Evolutionary conservation across 177 flowering plant species (phyloP).

Genomic region (Vitis hybrid): DNA sequence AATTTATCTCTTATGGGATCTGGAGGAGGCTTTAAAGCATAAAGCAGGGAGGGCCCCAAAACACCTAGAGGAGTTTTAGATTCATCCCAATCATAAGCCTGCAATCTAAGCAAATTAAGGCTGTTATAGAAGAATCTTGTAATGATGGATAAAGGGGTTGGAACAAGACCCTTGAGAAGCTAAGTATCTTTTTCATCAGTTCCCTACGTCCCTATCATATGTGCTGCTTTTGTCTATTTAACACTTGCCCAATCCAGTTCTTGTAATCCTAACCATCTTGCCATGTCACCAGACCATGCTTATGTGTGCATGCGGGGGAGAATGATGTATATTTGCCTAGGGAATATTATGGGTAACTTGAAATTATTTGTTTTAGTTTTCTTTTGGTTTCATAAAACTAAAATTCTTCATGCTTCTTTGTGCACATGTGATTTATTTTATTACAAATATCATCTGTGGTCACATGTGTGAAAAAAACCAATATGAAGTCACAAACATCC

Average conservation of each 20-base stretch:
- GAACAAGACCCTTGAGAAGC: slow-evolving; percentile 66
- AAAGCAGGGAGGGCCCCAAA: slow-evolving; percentile 39
- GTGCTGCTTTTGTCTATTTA: slow-evolving; percentile 43
- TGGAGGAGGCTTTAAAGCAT: slow-evolving; percentile 28
- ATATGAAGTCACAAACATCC: too few relatives aligned
- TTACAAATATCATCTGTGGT: too few relatives aligned
- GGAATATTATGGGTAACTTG: background rate
- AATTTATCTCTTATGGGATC: slow-evolving; percentile 42
- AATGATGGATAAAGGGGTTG: slow-evolving; percentile 52
- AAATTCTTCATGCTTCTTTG: too few relatives aligned
- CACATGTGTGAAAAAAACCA: too few relatives aligned
- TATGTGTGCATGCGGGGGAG: slow-evolving; percentile 16
- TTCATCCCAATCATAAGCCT: slow-evolving; percentile 50
- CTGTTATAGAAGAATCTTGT: slow-evolving; percentile 58
- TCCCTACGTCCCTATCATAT: slow-evolving; percentile 54
- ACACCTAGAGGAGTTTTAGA: slow-evolving; percentile 32
- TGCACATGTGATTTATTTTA: too few relatives aligned
- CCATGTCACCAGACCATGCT: slow-evolving; percentile 38
- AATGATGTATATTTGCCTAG: background rate
- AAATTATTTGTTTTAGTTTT: background rate
- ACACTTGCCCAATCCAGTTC: slow-evolving; percentile 30
- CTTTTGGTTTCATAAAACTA: too few relatives aligned
- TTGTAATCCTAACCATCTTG: slow-evolving; percentile 23
- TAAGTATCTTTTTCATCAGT: slow-evolving; percentile 61
- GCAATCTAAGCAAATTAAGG: slow-evolving; percentile 49